Base-by-base conservation (phyloP, 2,329 filamentous ascomycete species). In the Beauveria sp. region DNA sequence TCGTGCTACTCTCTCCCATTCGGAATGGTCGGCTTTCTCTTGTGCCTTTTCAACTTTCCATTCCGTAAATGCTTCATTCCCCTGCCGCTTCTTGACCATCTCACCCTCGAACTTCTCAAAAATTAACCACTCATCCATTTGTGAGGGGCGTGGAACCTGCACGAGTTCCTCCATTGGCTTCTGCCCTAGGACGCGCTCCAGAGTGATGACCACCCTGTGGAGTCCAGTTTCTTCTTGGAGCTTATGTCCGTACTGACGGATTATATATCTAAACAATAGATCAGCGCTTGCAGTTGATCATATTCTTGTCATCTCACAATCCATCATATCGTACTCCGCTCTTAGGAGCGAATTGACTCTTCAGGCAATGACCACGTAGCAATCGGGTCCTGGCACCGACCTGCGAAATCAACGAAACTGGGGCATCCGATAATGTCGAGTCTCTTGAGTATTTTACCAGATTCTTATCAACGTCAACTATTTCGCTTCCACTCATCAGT, bases 321-420 rank as follows among this genome's bases (percentile, higher is more conserved):
- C 83, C 83, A 66, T 86, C 83, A 63, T 84, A 85, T 62, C 83
- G 73, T 30, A 85, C 67, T 2, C 83, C 83, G 2, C 74, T 79
- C 41, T 68, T 67, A 1, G 83, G 83, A 4, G 83, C 80, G 61
- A 79, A 74, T 1, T 76, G 72, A 60, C 82, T 84, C 63, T 76
- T 76, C 22, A 85, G 72, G 37, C 69, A 71, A 63, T 80, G 72
- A 2, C 82, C 81, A 52, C 83, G 72, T 26, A 86, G 68, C n/a
- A 86, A 72, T 20, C 81, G 78, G 50, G 84, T 76, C 12, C 75
- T 73, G 5, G 73, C 72, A 18, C 82, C 82, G 26, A 81, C 77
- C 51, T 79, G 75, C 1, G 74, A 75, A 43, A 85, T 72, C 10
- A 84, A 70, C 2, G 76, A 73, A 28, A 79, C 70, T 50, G 79